Conservation (phyloP, 768 basidiomycete genomes). For the Lentinula raphanica region DNA sequence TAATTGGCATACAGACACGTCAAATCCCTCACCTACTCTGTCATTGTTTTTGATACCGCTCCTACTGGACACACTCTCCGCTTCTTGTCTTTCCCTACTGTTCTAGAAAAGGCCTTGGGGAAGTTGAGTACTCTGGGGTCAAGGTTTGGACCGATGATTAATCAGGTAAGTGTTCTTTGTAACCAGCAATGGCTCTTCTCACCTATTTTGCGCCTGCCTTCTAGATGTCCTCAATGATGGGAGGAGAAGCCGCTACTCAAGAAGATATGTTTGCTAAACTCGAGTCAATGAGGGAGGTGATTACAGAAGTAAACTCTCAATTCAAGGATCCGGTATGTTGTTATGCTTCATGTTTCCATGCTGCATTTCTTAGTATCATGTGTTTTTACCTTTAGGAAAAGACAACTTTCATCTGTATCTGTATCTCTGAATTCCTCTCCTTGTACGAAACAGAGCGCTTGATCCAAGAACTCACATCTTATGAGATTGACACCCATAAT, state of each 20-base stretch:
- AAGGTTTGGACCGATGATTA: conserved; percentile 95
- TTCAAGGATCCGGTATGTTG: conserved; percentile 93
- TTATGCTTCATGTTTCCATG: background rate
- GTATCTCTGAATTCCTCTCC: conserved; percentile 97
- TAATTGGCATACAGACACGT: conserved; percentile 65
- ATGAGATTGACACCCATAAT: conserved; percentile 97
- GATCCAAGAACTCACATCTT: conserved; percentile 90
- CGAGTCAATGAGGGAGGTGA: conserved; percentile 93
- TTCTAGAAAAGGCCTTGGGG: conserved; percentile 94
- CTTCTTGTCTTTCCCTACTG: conserved; percentile 97
- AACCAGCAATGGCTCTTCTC: background rate
- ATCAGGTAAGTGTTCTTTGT: conserved; percentile 44
- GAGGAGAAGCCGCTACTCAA: conserved; percentile 81
- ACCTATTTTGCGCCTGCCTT: background rate
- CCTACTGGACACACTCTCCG: conserved; percentile 98
- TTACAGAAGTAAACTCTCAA: conserved; percentile 97
- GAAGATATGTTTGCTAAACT: conserved; percentile 99
- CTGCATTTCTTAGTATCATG: background rate
- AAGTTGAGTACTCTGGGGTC: conserved; percentile 93
- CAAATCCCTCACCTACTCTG: conserved; percentile 99
- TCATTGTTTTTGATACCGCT: conserved; percentile 98
- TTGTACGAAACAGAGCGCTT: conserved; percentile 98
- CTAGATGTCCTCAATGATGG: conserved; percentile 95
- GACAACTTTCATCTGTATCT: conserved; percentile 97
- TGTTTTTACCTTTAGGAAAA: conserved; percentile 68